Evolutionary conservation across 495 filamentous ascomycete genomes (phyloP).

Genomic region (Beverwykella pulmonaria): DNA sequence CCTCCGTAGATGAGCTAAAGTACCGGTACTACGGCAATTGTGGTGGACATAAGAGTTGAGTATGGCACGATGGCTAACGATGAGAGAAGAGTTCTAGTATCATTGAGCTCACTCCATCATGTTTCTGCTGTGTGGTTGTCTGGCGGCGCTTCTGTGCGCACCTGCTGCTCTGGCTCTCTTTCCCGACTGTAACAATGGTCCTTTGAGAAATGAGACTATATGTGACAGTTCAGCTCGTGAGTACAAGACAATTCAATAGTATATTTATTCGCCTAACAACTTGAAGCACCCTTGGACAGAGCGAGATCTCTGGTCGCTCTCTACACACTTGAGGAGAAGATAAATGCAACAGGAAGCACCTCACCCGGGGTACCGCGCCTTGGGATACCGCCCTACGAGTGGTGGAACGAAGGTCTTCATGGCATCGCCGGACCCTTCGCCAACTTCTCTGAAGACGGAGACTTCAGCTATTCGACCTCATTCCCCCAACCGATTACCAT

Average conservation of each 20-base stretch:
- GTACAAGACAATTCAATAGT: neutral
- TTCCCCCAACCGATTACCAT: constrained; percentile 65
- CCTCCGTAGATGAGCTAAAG: neutral
- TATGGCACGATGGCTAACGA: neutral
- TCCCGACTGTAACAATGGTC: constrained; percentile 44
- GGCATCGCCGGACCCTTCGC: constrained; percentile 58
- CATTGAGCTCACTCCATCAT: neutral
- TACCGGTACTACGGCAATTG: neutral
- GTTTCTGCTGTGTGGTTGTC: neutral
- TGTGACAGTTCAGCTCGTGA: constrained; percentile 47
- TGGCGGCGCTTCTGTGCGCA: neutral
- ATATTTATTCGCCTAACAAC: neutral
- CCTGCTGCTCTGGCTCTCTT: constrained; percentile 25
- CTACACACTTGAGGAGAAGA: constrained; percentile 57
- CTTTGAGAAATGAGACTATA: constrained; percentile 48
- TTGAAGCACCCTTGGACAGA: constrained; percentile 43
- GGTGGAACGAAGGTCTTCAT: constrained; percentile 61
- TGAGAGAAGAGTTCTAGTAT: neutral
- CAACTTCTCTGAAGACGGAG: constrained; percentile 53
- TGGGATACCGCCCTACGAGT: constrained; percentile 59
- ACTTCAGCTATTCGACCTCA: constrained; percentile 62
- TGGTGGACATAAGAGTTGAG: neutral
- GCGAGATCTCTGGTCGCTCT: constrained; percentile 48
- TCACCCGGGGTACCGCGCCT: constrained; percentile 60
- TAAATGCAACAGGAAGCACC: constrained; percentile 60